Percentiles rank a stretch among this genome's conserved stretches.
Conservation (phyloP, 768 basidiomycete species). For the Pulveroboletus sp. region DNA sequence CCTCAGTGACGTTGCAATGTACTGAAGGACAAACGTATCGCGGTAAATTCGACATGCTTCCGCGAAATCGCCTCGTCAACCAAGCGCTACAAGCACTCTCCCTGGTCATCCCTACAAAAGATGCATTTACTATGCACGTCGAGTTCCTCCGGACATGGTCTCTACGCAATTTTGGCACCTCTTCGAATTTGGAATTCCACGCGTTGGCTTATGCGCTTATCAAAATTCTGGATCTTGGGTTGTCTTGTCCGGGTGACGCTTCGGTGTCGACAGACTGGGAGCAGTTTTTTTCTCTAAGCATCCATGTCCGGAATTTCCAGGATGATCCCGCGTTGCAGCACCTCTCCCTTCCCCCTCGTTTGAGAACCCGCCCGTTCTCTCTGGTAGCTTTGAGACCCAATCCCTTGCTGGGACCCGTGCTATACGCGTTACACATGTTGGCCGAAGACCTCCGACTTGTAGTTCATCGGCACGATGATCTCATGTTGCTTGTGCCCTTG, state of each 20-base stretch:
- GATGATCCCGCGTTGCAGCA: conserved; percentile 58
- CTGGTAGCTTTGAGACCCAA: conserved; percentile 35
- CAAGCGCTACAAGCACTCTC: conserved; percentile 65
- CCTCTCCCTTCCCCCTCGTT: conserved; percentile 37
- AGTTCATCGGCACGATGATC: conserved; percentile 51
- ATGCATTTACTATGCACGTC: conserved; percentile 54
- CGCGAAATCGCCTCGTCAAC: conserved; percentile 53
- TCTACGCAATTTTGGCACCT: conserved; percentile 37
- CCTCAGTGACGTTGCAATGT: conserved; percentile 52
- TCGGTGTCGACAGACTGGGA: conserved; percentile 43
- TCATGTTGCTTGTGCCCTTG: conserved; percentile 57
- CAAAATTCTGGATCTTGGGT: conserved; percentile 40
- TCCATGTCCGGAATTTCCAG: conserved; percentile 45
- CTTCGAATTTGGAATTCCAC: conserved; percentile 52
- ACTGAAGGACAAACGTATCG: conserved; percentile 47
- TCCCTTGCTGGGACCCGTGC: conserved; percentile 50
- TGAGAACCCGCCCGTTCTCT: conserved; percentile 26
- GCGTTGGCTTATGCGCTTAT: conserved; percentile 55
- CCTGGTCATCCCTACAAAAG: conserved; percentile 52
- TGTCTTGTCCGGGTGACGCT: conserved; percentile 23
- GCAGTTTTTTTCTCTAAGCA: conserved; percentile 38
- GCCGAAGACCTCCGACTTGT: conserved; percentile 67
- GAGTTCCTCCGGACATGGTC: conserved; percentile 62
- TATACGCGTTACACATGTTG: conserved; percentile 77
- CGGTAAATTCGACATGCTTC: conserved; percentile 52